Conservation (phyloP, 192 early-diverging fungal genomes). For the Gigaspora rosea region DNA sequence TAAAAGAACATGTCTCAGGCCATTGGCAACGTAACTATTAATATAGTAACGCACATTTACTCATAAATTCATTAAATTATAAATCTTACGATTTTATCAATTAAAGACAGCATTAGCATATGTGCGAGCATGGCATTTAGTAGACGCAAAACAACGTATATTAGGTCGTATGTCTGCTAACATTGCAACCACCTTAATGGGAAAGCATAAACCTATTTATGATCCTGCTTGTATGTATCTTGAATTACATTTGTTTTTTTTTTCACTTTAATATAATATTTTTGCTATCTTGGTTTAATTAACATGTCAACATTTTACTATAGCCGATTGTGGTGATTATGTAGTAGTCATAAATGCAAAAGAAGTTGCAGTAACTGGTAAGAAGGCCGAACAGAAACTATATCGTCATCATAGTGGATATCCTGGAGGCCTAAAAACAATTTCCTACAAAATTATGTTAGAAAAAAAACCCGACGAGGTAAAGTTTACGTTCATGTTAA, state of each 20-base stretch:
- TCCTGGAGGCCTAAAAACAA: conserved; percentile 84
- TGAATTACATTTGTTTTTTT: no score
- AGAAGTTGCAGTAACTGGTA: conserved; percentile 76
- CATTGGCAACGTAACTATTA: no score
- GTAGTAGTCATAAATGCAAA: conserved; percentile 94
- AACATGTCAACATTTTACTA: no score
- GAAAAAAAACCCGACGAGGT: conserved; percentile 77
- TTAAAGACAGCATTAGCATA: conserved; percentile 78
- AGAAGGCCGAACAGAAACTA: conserved; percentile 82
- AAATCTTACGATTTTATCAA: not conserved
- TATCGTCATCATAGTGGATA: conserved; percentile 87
- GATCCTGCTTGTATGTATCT: conserved; percentile 72
- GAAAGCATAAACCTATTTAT: conserved; percentile 95
- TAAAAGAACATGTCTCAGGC: no score
- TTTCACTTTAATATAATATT: no score
- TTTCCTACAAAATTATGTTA: conserved; percentile 71
- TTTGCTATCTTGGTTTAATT: no score
- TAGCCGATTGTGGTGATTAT: conserved; percentile 93
- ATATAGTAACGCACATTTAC: no score
- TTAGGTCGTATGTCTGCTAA: conserved; percentile 85
- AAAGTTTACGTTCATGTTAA: not conserved
- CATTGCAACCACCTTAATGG: conserved; percentile 89
- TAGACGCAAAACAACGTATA: conserved; percentile 83
- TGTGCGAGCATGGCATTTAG: conserved; percentile 89
- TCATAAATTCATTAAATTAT: no score